A percentile compares a stretch with the other conserved stretches of the same genome.
Evolutionary conservation across 2,329 filamentous ascomycete genomes (phyloP).

Genomic region (Ascochyta rabiei): DNA sequence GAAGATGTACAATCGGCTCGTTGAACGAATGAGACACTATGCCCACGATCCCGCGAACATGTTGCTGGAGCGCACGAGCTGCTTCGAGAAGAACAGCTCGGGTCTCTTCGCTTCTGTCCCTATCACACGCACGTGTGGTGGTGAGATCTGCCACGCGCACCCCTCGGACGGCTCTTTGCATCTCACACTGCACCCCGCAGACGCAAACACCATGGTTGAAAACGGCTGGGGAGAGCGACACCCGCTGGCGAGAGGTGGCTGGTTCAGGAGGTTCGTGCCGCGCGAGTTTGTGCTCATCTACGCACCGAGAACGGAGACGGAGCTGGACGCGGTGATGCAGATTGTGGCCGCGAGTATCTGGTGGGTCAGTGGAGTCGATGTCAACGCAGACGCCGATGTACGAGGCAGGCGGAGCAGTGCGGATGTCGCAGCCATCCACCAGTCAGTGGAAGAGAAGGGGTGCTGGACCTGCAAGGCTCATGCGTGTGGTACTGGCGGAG

Average conservation of each 20-base stretch:
- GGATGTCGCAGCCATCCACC: slow-evolving; percentile 30
- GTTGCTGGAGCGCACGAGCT: slow-evolving; percentile 65
- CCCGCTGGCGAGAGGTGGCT: slow-evolving; percentile 69
- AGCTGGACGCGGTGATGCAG: slow-evolving; percentile 69
- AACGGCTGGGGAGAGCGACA: slow-evolving; percentile 79
- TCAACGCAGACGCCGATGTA: slow-evolving; percentile 22
- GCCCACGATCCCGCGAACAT: slow-evolving; percentile 33
- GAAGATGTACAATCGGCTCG: slow-evolving; percentile 50
- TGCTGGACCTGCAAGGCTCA: slow-evolving; percentile 38
- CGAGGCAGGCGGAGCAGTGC: slow-evolving; percentile 28
- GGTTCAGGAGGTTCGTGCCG: slow-evolving; percentile 72
- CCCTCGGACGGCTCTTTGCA: slow-evolving; percentile 78
- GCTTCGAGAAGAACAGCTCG: slow-evolving; percentile 81
- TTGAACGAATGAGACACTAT: slow-evolving; percentile 26
- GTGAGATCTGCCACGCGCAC: slow-evolving; percentile 85
- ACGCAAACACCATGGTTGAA: slow-evolving; percentile 73
- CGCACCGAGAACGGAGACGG: slow-evolving; percentile 71
- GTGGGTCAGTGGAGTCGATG: slow-evolving; percentile 60
- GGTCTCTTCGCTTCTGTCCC: slow-evolving; percentile 73
- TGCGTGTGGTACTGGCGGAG: slow-evolving; percentile 27
- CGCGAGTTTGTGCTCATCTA: slow-evolving; percentile 82
- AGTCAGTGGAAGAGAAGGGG: slow-evolving; percentile 24
- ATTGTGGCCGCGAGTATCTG: slow-evolving; percentile 78
- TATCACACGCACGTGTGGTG: slow-evolving; percentile 72
- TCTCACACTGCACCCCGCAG: slow-evolving; percentile 78